Percentiles rank a stretch among this genome's conserved stretches.
phyloP scores from a whole-genome alignment of 768 basidiomycete species.

The Pulveroboletus sp. region DNA sequence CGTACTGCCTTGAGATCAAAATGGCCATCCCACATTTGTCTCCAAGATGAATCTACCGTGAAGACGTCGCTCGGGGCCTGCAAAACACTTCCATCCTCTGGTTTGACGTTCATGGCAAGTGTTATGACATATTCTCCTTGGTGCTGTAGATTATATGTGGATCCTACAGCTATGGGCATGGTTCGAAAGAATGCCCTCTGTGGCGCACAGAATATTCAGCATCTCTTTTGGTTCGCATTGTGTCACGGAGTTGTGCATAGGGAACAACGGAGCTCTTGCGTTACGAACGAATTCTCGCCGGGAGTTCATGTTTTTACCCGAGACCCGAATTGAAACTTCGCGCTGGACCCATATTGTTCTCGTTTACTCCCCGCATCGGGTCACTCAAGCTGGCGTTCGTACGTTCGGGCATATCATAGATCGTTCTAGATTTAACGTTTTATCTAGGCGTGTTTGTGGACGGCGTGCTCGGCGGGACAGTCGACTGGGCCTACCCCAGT shows the following conservation, averaged over 20 bases:
- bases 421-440: slow-evolving; percentile 1
- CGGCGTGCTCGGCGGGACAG: slow-evolving; percentile 60
- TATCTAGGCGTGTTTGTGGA: slow-evolving; percentile 69
- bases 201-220: slow-evolving; percentile 35
- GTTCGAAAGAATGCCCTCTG: slow-evolving; percentile 41
- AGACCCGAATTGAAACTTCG: slow-evolving; percentile 46
- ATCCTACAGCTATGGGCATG: slow-evolving; percentile 45
- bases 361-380: slow-evolving; percentile 60
- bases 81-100: slow-evolving; percentile 54
- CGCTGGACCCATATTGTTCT: slow-evolving; percentile 75
- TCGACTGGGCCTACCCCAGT: slow-evolving; percentile 66
- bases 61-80: slow-evolving; percentile 45
- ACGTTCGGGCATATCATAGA: slow-evolving; percentile 20
- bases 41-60: slow-evolving; percentile 56
- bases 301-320: slow-evolving; percentile 42
- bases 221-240: slow-evolving; percentile 29
- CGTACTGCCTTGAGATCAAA: slow-evolving; percentile 68
- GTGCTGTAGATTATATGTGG: not conserved
- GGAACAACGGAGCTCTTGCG: slow-evolving; percentile 56
- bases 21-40: slow-evolving; percentile 78
- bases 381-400: slow-evolving; percentile 61
- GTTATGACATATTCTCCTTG: not conserved
- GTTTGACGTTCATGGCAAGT: slow-evolving; percentile 72
- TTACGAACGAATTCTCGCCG: slow-evolving; percentile 40
- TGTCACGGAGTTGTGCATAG: slow-evolving; percentile 47